These are phyloP conservation scores for Suhomyces faveliae DNA, from an alignment of 805 yeast species.

Conservation along the genomic window DNA sequence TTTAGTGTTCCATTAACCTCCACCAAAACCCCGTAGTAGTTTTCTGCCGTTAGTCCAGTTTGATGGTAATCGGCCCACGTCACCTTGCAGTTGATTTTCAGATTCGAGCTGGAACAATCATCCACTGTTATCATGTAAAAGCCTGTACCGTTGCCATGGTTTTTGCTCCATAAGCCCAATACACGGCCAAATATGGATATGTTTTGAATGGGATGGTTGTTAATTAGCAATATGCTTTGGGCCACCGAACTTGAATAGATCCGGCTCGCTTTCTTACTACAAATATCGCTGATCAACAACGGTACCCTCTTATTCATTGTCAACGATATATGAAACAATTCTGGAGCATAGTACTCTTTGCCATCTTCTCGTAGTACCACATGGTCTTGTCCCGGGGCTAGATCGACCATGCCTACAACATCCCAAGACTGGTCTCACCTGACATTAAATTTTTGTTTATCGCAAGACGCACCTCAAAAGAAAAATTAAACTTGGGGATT, in stretches of 20 bases:
- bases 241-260: not conserved
- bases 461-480: not conserved
- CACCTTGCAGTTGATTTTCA: constrained; percentile 26
- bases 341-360: constrained; percentile 31
- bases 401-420: constrained; percentile 18
- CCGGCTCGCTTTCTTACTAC: constrained; percentile 3
- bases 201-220: constrained; percentile 34
- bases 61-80: constrained; percentile 8
- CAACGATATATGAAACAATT: constrained; percentile 33
- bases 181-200: constrained; percentile 29
- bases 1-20: constrained; percentile 21
- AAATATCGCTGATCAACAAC: constrained; percentile 31
- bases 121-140: constrained; percentile 26
- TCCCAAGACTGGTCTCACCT: not conserved
- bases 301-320: constrained; percentile 21
- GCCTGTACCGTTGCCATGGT: constrained; percentile 2
- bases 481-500: not conserved
- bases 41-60: constrained; percentile 14
- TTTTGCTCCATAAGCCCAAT: constrained; percentile 12
- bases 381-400: constrained; percentile 36
- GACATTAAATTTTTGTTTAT: not conserved
- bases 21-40: constrained; percentile 24
- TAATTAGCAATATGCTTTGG: constrained; percentile 16
- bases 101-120: constrained; percentile 32
- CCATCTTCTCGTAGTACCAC: constrained; percentile 26